Evolutionary conservation across 495 filamentous ascomycete species (phyloP).

Genomic region (Staphylotrichum tortipilum): DNA sequence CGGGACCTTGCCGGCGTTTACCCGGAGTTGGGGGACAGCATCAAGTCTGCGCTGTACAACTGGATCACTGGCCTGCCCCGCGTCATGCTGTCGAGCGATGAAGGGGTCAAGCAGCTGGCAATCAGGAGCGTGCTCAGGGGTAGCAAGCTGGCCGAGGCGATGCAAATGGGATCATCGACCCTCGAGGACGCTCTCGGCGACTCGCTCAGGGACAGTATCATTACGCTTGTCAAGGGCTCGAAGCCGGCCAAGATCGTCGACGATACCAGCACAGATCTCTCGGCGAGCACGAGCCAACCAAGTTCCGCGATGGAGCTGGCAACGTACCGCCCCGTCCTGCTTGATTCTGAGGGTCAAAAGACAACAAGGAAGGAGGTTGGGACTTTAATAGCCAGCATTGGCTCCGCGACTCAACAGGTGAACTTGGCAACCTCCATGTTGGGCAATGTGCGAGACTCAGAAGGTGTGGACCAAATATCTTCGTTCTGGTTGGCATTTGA

Average conservation of each 20-base stretch:
- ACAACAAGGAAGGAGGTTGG: constrained; percentile 47
- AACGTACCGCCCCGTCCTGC: constrained; percentile 54
- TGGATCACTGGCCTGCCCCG: constrained; percentile 77
- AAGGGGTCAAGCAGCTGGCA: constrained; percentile 59
- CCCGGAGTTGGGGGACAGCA: constrained; percentile 50
- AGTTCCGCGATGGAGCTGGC: constrained; percentile 19
- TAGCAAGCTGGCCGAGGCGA: constrained; percentile 55
- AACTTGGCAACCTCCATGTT: constrained; percentile 50
- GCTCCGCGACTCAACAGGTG: constrained; percentile 34
- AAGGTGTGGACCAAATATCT: constrained; percentile 51
- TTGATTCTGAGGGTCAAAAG: constrained; percentile 57
- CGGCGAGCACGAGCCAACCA: too few species aligned
- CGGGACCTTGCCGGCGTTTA: constrained; percentile 56
- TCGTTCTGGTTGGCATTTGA: constrained; percentile 78
- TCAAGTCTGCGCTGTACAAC: constrained; percentile 65
- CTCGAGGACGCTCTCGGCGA: constrained; percentile 59
- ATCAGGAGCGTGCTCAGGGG: constrained; percentile 66
- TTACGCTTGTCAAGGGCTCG: constrained; percentile 32
- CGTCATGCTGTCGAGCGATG: constrained; percentile 77
- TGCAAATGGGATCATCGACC: constrained; percentile 59
- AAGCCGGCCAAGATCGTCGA: constrained; percentile 23
- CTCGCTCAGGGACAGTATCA: constrained; percentile 54
- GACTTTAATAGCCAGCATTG: constrained; percentile 37
- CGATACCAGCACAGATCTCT: constrained; percentile 14
- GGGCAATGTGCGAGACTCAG: constrained; percentile 45